Evolutionary conservation across 768 basidiomycete genomes (phyloP), one percentile per base, ranked within the genome.

Genomic region (Auriscalpium orientale): DNA sequence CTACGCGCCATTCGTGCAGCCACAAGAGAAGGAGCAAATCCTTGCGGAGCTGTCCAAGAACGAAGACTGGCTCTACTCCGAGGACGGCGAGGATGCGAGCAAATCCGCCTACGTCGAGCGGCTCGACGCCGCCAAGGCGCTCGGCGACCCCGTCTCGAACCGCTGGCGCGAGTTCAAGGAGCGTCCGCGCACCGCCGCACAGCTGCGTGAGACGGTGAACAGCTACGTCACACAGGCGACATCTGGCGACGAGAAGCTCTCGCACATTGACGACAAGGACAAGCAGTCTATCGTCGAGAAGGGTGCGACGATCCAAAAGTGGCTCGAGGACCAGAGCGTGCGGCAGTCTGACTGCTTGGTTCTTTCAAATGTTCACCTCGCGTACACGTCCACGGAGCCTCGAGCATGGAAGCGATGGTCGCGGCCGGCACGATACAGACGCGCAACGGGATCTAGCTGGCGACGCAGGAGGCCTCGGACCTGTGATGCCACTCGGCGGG

Each of bases 51-150:
- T 95, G 35, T 75, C 79, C 55, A 85, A 85, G 60, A 85, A 92
- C 7, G 95, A 98, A 70, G 91, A 95, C 68, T 99, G 95, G 95
- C 79, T 99, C 34, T 98, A 98, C 83, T 82, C 84, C 38, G 95
- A 98, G 59, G 97, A 98, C 64, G 82, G 95, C 63, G 95, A 98
- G 73, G 94, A 98, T 56, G 91, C 95, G 38, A 82, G 81, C 67
- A 99, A 98, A 74, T 95, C 92, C 0, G 89, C 87, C n/a, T 98
- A 99, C 72, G 85, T 92, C 63, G 61, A 77, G 36, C 85, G 87
- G 54, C 83, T 98, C 58, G 90, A 94, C 60, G 74, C 77, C 3
- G 84, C 97, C 70, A 92, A 95, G 72, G 80, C 72, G 46, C 77
- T 94, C 61, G 94, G 94, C 33, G 91, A 93, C 76, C 90, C 89